Conservation (phyloP, 202 grass and related monocot genomes). For the Zoysia matrella region DNA sequence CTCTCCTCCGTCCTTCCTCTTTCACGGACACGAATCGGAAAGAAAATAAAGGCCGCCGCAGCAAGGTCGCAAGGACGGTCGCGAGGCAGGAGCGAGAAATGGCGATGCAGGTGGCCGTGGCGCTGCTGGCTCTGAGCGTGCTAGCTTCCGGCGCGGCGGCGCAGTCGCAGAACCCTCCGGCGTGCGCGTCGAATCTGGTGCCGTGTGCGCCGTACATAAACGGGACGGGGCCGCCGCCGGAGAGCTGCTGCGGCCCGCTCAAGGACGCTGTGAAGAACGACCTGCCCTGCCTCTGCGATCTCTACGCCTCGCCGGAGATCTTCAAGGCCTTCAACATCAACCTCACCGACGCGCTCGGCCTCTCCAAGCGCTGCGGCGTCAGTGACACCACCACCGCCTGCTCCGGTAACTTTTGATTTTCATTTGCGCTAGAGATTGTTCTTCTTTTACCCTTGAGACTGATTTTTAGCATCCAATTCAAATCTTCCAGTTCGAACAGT, state of each 20-base stretch:
- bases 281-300: constrained; percentile 50
- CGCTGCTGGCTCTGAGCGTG: constrained; percentile 10
- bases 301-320: constrained; percentile 57
- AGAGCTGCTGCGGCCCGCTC: constrained; percentile 57
- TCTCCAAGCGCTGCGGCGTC: constrained; percentile 54
- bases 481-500: neutral
- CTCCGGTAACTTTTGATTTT: constrained; percentile 29
- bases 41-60: neutral
- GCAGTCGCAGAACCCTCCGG: constrained; percentile 22
- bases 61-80: no score
- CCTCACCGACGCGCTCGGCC: constrained; percentile 40
- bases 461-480: neutral
- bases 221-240: constrained; percentile 47
- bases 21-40: neutral
- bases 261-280: constrained; percentile 50
- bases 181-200: constrained; percentile 47
- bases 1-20: neutral
- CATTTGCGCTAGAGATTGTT: neutral
- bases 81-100: neutral
- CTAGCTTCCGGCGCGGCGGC: constrained; percentile 40
- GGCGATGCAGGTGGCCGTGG: constrained; percentile 22
- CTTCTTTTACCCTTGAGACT: neutral
- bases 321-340: constrained; percentile 56
- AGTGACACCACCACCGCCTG: constrained; percentile 40
- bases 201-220: constrained; percentile 39